Percentiles rank a stretch among this genome's conserved stretches.
These are phyloP conservation scores for Trichoderma aggressivum DNA, from an alignment of 2,329 filamentous ascomycete genomes.

Conservation along the genomic window DNA sequence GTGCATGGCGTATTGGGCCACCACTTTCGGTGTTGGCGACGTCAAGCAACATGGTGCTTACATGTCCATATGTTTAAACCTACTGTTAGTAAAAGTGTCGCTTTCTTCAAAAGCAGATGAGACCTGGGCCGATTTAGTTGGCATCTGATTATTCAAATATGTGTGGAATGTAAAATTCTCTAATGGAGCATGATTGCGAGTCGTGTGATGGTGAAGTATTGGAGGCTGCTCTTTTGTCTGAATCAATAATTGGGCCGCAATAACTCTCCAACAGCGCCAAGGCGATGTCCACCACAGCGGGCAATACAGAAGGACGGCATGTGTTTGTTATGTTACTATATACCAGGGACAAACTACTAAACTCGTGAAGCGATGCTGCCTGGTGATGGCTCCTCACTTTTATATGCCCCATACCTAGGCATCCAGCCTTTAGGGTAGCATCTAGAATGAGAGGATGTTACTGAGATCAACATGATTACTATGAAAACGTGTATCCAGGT, in stretches of 20 bases:
- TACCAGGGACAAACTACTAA: background rate
- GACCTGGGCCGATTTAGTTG: background rate
- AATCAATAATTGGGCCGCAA: background rate
- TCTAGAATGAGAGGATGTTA: background rate
- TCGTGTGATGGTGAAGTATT: background rate
- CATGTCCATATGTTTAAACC: background rate
- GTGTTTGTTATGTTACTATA: background rate
- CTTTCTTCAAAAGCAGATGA: background rate
- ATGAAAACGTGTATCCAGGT: background rate
- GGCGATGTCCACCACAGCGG: background rate
- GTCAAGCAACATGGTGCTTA: background rate
- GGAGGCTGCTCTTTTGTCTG: background rate
- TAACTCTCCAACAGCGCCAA: background rate
- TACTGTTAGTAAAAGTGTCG: background rate
- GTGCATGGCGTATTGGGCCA: background rate
- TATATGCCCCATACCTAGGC: background rate
- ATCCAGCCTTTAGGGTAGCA: background rate
- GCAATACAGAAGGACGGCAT: background rate
- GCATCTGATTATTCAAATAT: background rate
- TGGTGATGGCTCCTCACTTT: background rate
- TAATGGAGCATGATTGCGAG: background rate
- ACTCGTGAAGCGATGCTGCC: background rate
- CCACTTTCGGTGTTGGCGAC: background rate
- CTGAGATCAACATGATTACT: background rate
- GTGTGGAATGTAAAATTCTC: background rate